Conservation (phyloP, 768 basidiomycete species). For the Cytidiella melzeri region DNA sequence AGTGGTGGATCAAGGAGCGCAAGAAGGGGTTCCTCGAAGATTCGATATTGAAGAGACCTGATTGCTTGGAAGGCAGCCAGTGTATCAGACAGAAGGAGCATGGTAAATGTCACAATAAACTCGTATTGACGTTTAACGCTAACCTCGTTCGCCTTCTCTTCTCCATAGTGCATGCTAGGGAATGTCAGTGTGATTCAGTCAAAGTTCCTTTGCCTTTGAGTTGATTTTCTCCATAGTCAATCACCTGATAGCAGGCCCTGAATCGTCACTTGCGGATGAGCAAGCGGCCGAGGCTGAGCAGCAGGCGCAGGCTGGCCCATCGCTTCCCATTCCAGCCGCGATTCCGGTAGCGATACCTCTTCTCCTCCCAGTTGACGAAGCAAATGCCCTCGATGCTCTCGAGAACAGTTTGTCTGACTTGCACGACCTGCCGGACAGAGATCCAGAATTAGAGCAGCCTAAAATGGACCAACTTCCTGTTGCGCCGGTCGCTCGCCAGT, state of each 20-base stretch:
- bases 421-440: not conserved
- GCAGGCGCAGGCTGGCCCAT: not conserved
- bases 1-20: constrained; percentile 81
- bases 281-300: not conserved
- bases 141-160: constrained; percentile 2
- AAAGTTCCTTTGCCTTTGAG: not conserved
- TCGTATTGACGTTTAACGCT: not conserved
- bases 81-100: constrained; percentile 63
- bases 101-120: constrained; percentile 46
- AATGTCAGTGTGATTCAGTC: constrained; percentile 45
- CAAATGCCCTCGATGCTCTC: not conserved
- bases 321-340: not conserved
- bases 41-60: constrained; percentile 48
- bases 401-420: not conserved
- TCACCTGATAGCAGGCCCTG: constrained; percentile 22
- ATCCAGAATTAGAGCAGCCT: not conserved
- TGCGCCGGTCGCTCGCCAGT: not conserved
- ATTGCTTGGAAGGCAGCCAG: constrained; percentile 57
- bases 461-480: not conserved
- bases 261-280: constrained; percentile 4
- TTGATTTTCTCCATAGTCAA: constrained; percentile 23
- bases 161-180: constrained; percentile 58
- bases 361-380: not conserved
- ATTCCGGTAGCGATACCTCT: not conserved
- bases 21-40: constrained; percentile 60